Conservation (phyloP, 176 grass and related monocot species). For the bread wheat (Triticum aestivum) region DNA sequence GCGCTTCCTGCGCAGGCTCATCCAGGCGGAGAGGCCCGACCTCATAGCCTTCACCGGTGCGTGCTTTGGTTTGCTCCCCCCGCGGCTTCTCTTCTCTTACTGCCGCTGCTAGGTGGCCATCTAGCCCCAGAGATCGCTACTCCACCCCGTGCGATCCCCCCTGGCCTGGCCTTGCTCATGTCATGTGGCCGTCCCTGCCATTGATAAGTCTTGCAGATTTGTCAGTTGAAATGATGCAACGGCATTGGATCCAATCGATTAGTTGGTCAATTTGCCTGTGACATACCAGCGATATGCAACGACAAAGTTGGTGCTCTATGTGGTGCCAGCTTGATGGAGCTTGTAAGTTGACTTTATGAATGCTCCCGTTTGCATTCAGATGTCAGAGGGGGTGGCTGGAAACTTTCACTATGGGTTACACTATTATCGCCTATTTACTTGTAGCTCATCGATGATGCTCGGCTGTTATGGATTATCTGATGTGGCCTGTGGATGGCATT, state of each 20-base stretch:
- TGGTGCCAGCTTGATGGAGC: background rate
- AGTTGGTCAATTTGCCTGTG: background rate
- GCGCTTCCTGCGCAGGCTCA: slow-evolving; percentile 68
- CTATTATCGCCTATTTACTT: background rate
- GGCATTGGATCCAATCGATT: background rate
- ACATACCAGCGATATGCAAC: too few species aligned
- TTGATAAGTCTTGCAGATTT: background rate
- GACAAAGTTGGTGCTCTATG: background rate
- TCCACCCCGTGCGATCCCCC: background rate
- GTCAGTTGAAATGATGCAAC: background rate
- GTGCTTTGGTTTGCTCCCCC: background rate
- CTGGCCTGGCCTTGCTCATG: background rate
- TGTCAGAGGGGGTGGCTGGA: background rate
- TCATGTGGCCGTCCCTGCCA: background rate
- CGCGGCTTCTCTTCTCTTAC: background rate
- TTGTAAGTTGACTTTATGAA: background rate
- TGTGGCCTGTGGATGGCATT: background rate
- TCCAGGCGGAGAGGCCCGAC: slow-evolving; percentile 76
- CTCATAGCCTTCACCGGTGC: slow-evolving; percentile 89
- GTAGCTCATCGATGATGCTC: background rate
- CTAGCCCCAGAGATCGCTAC: background rate
- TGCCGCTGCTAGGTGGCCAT: background rate
- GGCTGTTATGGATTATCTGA: background rate
- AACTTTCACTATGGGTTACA: background rate
- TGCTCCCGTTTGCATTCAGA: background rate